These are phyloP conservation scores for Blastocystis sp. DNA, from an alignment of 352 stramenopile genomes.

Conservation along the genomic window DNA sequence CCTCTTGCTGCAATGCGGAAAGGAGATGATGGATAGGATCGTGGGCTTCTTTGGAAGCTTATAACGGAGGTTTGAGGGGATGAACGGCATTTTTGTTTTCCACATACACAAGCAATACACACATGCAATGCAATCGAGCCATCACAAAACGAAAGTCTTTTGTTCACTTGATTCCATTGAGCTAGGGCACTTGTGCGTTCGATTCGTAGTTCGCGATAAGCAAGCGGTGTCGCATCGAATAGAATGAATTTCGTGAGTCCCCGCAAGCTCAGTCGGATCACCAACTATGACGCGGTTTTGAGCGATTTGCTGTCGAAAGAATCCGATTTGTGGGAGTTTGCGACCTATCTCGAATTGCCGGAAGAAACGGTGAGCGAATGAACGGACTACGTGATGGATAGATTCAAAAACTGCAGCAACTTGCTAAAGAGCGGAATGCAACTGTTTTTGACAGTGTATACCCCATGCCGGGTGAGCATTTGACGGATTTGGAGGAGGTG, in stretches of 20 bases:
- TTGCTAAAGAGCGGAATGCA: background rate
- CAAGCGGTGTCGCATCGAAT: background rate
- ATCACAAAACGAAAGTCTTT: too few species aligned
- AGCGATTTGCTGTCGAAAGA: background rate
- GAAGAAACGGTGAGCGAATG: background rate
- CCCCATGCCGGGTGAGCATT: background rate
- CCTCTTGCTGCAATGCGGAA: background rate
- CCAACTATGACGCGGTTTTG: constrained; percentile 29
- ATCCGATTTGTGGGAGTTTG: constrained; percentile 29
- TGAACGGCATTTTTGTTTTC: too few species aligned
- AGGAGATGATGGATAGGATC: background rate
- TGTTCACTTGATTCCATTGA: background rate
- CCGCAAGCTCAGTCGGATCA: constrained; percentile 46
- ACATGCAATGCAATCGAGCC: too few species aligned
- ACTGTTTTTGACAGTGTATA: background rate
- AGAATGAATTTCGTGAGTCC: constrained; percentile 64
- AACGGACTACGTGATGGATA: background rate
- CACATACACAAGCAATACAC: too few species aligned
- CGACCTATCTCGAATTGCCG: background rate
- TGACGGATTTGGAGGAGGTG: constrained; percentile 10
- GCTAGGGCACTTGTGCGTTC: background rate
- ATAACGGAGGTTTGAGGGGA: too few species aligned
- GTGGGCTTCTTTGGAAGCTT: too few species aligned
- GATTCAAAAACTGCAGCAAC: background rate
- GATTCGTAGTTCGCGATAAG: background rate